A percentile compares a stretch with the other conserved stretches of the same genome.
phyloP scores from a whole-genome alignment of 2,329 filamentous ascomycete genomes.

The Chrysosporium queenslandicum region DNA sequence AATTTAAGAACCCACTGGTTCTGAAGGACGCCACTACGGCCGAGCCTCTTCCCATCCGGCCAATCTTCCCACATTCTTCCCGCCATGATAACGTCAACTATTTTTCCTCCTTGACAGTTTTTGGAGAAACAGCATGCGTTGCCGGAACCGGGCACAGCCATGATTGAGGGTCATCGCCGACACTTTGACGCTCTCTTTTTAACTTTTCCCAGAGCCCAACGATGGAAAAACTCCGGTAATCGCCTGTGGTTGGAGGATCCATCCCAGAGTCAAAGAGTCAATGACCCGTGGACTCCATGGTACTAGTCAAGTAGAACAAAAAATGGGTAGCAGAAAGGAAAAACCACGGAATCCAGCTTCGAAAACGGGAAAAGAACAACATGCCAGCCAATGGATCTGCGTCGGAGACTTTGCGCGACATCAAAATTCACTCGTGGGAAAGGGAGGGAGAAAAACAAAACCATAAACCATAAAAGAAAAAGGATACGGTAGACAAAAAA shows the following conservation, averaged over 20 bases:
- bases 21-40: not conserved
- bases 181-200: not conserved
- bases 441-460: not conserved
- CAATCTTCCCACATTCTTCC: not conserved
- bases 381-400: not conserved
- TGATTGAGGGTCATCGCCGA: not conserved
- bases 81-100: not conserved
- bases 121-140: not conserved
- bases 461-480: not conserved
- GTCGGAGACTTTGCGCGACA: constrained; percentile 7
- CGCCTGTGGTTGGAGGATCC: constrained; percentile 8
- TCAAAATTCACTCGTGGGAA: constrained; percentile 1
- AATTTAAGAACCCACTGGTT: no score
- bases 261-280: not conserved
- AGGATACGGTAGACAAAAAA: not conserved
- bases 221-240: not conserved
- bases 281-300: constrained; percentile 6
- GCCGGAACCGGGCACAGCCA: constrained; percentile 1
- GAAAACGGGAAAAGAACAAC: constrained; percentile 8
- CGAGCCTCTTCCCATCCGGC: not conserved
- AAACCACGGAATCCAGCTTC: not conserved
- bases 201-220: not conserved
- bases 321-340: not conserved
- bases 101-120: not conserved
- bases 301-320: not conserved